A percentile compares a stretch with the other conserved stretches of the same genome.
Conservation (phyloP, 2,329 filamentous ascomycete genomes). For the Lachnum nothofagi region DNA sequence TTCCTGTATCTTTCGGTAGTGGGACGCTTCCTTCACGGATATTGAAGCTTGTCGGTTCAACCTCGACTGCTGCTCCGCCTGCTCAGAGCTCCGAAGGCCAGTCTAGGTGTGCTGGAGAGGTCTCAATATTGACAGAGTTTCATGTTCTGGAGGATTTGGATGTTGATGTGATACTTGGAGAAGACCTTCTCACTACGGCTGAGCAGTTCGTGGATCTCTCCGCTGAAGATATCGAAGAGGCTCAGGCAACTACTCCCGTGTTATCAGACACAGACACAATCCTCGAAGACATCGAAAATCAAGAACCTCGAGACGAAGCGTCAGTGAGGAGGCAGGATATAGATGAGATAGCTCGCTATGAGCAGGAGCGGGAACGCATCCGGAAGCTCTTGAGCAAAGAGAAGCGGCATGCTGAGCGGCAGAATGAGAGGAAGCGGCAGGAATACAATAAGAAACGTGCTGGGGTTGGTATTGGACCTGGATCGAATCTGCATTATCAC, state of each 20-base stretch:
- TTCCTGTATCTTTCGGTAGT: slow-evolving; percentile 5
- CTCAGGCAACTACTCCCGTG: background rate
- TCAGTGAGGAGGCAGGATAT: background rate
- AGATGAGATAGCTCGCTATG: background rate
- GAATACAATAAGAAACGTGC: background rate
- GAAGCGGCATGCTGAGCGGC: background rate
- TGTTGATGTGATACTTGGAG: slow-evolving; percentile 3
- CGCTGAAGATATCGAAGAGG: background rate
- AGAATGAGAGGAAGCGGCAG: background rate
- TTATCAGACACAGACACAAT: background rate
- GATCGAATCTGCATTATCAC: background rate
- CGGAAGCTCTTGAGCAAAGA: background rate
- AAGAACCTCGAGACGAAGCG: background rate
- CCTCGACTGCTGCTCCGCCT: background rate
- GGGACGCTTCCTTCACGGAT: background rate
- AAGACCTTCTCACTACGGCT: slow-evolving; percentile 3
- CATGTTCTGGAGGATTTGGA: slow-evolving; percentile 1
- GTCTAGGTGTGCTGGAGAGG: background rate
- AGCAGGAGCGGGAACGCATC: background rate
- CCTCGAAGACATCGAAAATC: background rate
- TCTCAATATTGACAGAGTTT: slow-evolving; percentile 2
- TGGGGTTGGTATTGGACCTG: background rate
- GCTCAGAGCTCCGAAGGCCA: background rate
- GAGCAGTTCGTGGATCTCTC: slow-evolving; percentile 2
- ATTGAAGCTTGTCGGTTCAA: background rate